Percentiles rank a stretch among this genome's conserved stretches.
These are phyloP conservation scores for Brassica cretica DNA, from an alignment of 345 rosid species.

Conservation along the genomic window DNA sequence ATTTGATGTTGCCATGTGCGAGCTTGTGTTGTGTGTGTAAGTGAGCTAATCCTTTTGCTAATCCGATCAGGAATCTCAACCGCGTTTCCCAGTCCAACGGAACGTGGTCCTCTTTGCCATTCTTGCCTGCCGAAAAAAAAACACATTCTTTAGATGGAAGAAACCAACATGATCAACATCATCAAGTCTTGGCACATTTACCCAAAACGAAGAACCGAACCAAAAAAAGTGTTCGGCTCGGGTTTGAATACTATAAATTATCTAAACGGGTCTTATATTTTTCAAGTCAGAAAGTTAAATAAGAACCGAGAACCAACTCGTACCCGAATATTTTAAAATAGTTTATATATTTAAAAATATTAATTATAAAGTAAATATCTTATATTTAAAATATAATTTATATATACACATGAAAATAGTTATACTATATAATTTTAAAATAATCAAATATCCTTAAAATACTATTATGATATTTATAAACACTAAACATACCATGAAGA, in stretches of 20 bases:
- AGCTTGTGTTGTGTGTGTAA: slow-evolving; percentile 68
- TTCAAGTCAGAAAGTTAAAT: no score
- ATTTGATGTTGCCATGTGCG: slow-evolving; percentile 86
- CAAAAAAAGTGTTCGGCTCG: neutral
- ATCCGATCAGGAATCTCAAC: slow-evolving; percentile 63
- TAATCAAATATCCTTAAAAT: neutral
- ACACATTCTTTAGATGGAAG: slow-evolving; percentile 16
- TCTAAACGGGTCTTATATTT: neutral
- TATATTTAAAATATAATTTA: no score
- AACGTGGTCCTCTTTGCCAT: slow-evolving; percentile 40
- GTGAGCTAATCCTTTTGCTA: slow-evolving; percentile 76
- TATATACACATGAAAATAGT: no score
- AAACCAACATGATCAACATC: neutral
- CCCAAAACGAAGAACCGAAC: neutral
- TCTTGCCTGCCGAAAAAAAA: slow-evolving; percentile 53
- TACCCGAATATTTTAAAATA: neutral
- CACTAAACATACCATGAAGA: slow-evolving; percentile 52
- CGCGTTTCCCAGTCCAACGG: slow-evolving; percentile 71
- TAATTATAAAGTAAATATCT: no score
- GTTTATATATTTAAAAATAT: no score
- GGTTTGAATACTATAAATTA: neutral
- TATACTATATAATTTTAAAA: neutral
- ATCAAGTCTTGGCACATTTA: neutral
- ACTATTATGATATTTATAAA: neutral
- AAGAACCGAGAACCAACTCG: neutral